Percentiles rank a stretch among this genome's conserved stretches.
Conservation (phyloP, 768 basidiomycete genomes). For the Russula griseocarnosa region DNA sequence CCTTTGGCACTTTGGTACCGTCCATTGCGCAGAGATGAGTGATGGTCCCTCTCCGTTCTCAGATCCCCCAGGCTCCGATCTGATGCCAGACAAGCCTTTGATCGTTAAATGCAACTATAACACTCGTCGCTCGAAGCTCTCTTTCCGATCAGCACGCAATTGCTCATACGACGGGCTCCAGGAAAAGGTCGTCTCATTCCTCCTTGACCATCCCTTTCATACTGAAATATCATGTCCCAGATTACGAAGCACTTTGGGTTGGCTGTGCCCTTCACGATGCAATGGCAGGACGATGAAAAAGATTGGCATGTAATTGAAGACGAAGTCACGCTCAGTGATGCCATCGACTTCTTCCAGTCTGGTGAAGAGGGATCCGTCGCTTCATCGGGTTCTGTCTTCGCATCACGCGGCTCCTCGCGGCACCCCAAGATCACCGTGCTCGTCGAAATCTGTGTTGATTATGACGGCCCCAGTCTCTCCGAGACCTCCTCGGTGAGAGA, state of each 20-base stretch:
- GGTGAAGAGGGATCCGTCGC: slow-evolving; percentile 66
- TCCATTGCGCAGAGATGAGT: slow-evolving; percentile 16
- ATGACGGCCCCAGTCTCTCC: slow-evolving; percentile 86
- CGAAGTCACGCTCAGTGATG: slow-evolving; percentile 77
- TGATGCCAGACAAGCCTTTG: slow-evolving; percentile 71
- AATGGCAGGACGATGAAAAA: slow-evolving; percentile 87
- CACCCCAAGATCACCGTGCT: slow-evolving; percentile 67
- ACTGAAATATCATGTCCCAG: slow-evolving; percentile 39
- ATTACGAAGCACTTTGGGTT: slow-evolving; percentile 83
- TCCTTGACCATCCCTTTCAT: slow-evolving; percentile 17
- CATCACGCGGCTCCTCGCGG: slow-evolving; percentile 56
- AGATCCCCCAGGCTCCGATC: background rate
- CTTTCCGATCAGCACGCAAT: slow-evolving; percentile 71
- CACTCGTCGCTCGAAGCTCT: slow-evolving; percentile 67
- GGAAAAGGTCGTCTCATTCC: slow-evolving; percentile 51
- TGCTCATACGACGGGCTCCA: slow-evolving; percentile 74
- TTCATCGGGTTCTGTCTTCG: slow-evolving; percentile 70
- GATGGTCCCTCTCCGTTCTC: background rate
- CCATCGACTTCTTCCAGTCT: slow-evolving; percentile 81
- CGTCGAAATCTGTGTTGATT: slow-evolving; percentile 77
- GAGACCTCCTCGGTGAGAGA: slow-evolving; percentile 83
- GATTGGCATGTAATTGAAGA: slow-evolving; percentile 65
- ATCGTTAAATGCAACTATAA: slow-evolving; percentile 83
- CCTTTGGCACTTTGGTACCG: slow-evolving; percentile 1
- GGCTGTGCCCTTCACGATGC: slow-evolving; percentile 63